phyloP scores from a whole-genome alignment of 257 asterid genomes.

The Plantago major region DNA sequence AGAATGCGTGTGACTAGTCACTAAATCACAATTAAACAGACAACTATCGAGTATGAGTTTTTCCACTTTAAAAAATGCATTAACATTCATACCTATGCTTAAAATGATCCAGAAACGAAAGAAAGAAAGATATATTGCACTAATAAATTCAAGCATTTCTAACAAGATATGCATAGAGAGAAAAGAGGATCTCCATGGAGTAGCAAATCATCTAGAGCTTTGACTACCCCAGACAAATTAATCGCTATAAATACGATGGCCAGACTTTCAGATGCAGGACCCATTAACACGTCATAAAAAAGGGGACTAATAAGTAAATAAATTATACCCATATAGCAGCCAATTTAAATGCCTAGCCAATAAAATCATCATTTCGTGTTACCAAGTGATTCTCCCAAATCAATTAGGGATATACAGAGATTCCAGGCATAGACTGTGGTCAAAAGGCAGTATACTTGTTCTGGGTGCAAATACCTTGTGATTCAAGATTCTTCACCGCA shows the following conservation, averaged over 20 bases:
- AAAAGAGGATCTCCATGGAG: neutral
- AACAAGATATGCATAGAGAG: neutral
- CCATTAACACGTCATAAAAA: too few relatives aligned
- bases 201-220: neutral
- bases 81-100: slow-evolving; percentile 8
- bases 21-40: slow-evolving; percentile 4
- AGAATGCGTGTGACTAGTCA: slow-evolving; percentile 23
- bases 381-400: too few relatives aligned
- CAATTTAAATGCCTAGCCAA: too few relatives aligned
- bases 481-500: slow-evolving; percentile 47
- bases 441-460: neutral
- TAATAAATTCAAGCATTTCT: neutral
- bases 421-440: too few relatives aligned
- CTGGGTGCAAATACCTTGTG: slow-evolving; percentile 41
- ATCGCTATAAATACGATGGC: neutral
- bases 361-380: too few relatives aligned
- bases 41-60: slow-evolving; percentile 8
- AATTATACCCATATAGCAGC: too few relatives aligned
- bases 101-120: neutral
- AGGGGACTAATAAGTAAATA: neutral
- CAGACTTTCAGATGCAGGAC: too few relatives aligned
- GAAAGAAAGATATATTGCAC: neutral
- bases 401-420: too few relatives aligned
- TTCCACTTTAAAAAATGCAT: neutral
- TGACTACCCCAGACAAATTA: neutral